Evolutionary conservation across 148 eudicot species (phyloP), one percentile per base, ranked within the genome.

Genomic region (Selenicereus undatus): DNA sequence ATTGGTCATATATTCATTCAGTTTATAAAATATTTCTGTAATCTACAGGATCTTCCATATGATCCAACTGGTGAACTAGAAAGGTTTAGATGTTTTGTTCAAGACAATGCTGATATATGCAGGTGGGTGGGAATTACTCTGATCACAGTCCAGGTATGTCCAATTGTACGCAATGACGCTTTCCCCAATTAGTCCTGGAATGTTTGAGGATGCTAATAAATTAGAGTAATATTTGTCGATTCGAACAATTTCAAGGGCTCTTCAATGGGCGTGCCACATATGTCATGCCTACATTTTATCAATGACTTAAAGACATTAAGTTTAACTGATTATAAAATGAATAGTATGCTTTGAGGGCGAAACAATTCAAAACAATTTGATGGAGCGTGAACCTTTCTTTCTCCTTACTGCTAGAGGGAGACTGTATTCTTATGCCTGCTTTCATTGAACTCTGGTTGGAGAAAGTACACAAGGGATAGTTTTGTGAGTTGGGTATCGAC

Each of bases 21-120:
- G 54, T 51, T 50, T 21, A 50, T 79, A n/a, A 42, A 9, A 4
- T 48, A 13, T 70, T 84, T 70, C 51, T 42, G 51, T 50, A 45
- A 65, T 82, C 48, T 83, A 56, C 81, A 93, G 98, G 94, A 89
- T 89, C 87, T 93, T 83, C 98, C 98, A 79, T 56, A 30, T 74
- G 98, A 93, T 75, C 89, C 92, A 81, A 93, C 98, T 72, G 98
- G 96, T 76, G 94, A 89, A 84, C 88, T 93, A 79, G 89, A 85
- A 73, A 84, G 76, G 56, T 68, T 93, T 14, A 88, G 84, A 60
- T 56, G 73, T 81, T 93, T 93, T 71, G 73, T 92, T 72, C 83
- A 90, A 81, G 86, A 88, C 77, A 90, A 93, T 60, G 82, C 76
- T 65, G 94, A 90, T 80, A 68, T 93, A 80, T 92, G 88, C 87